A percentile compares a stretch with the other conserved stretches of the same genome.
phyloP scores from a whole-genome alignment of 768 basidiomycete genomes.

The Coprinopsis strossmayeri region DNA sequence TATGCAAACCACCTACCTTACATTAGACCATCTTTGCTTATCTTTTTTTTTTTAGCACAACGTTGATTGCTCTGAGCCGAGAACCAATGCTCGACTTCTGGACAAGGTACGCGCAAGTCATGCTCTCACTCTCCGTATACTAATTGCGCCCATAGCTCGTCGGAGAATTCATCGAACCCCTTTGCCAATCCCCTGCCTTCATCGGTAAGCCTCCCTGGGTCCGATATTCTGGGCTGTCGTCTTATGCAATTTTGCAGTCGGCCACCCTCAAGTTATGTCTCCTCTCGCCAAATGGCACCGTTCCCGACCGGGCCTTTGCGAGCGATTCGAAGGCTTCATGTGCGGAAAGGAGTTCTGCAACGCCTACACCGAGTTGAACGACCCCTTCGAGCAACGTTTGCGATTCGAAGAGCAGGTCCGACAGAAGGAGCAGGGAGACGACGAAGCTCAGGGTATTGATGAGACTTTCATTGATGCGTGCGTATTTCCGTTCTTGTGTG shows the following conservation, averaged over 20 bases:
- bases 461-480: slow-evolving; percentile 95
- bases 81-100: slow-evolving; percentile 89
- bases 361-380: slow-evolving; percentile 99
- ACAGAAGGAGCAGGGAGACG: slow-evolving; percentile 96
- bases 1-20: too few species aligned
- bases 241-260: slow-evolving; percentile 46
- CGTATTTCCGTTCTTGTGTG: slow-evolving; percentile 8
- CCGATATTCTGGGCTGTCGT: not conserved
- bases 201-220: slow-evolving; percentile 49
- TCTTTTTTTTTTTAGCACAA: too few species aligned
- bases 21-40: too few species aligned
- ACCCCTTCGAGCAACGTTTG: slow-evolving; percentile 92
- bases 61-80: slow-evolving; percentile 93
- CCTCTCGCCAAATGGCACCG: slow-evolving; percentile 99
- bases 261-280: slow-evolving; percentile 99
- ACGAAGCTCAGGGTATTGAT: slow-evolving; percentile 96
- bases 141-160: too few species aligned
- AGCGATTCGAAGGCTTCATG: slow-evolving; percentile 98
- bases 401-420: slow-evolving; percentile 93
- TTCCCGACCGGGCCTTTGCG: slow-evolving; percentile 93
- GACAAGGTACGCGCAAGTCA: too few species aligned
- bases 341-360: slow-evolving; percentile 98
- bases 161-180: slow-evolving; percentile 94
- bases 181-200: slow-evolving; percentile 95
- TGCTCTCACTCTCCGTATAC: too few species aligned